Percentiles rank a stretch among this genome's conserved stretches.
Conservation (phyloP, 2,329 filamentous ascomycete genomes). For the Mollisia scopiformis region DNA sequence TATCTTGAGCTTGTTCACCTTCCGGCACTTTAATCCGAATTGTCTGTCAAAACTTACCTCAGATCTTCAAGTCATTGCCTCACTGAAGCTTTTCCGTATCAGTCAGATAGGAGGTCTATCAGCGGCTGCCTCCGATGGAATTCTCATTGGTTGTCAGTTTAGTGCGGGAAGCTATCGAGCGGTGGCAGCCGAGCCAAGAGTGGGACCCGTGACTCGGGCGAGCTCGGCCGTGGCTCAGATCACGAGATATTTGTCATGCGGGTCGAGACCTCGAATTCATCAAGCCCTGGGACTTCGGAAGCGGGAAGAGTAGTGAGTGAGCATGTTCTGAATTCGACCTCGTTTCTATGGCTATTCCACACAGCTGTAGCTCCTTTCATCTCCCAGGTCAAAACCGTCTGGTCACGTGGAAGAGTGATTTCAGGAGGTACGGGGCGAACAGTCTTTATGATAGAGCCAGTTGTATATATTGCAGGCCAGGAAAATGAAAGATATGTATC, state of each 20-base stretch:
- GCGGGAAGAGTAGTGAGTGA: not conserved
- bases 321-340: too few relatives aligned
- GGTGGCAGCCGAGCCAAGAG: not conserved
- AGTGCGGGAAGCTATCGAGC: not conserved
- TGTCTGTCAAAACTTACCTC: too few relatives aligned
- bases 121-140: not conserved
- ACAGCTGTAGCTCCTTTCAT: too few relatives aligned
- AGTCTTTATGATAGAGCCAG: too few relatives aligned
- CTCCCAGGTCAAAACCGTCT: too few relatives aligned
- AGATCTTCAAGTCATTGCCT: not conserved
- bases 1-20: not conserved
- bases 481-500: too few relatives aligned
- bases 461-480: too few relatives aligned
- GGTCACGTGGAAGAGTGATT: too few relatives aligned
- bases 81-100: too few relatives aligned
- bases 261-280: not conserved
- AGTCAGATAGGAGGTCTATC: not conserved
- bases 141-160: not conserved
- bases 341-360: too few relatives aligned
- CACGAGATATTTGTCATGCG: not conserved
- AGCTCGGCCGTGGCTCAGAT: not conserved
- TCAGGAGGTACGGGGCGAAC: too few relatives aligned
- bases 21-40: not conserved
- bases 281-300: not conserved
- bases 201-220: slow-evolving; percentile 1